Conservation (phyloP, 805 yeast species). For the Yarrowia yakushimensis region DNA sequence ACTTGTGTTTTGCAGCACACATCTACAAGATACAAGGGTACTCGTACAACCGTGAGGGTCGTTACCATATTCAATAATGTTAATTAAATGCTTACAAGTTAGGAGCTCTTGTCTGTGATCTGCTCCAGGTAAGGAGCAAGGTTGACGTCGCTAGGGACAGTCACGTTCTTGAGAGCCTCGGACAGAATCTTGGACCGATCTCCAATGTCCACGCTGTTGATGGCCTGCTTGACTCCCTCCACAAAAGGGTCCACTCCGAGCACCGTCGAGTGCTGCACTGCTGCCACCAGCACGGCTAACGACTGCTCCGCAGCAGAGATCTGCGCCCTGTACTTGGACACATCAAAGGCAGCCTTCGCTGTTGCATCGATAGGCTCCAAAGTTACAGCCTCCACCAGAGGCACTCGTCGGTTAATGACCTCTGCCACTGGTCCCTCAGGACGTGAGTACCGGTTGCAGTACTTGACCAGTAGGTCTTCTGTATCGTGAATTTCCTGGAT, state of each 20-base stretch:
- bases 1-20: no score
- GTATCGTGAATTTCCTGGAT: constrained; percentile 30
- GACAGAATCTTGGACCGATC: constrained; percentile 28
- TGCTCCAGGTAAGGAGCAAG: constrained; percentile 29
- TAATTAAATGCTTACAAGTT: constrained; percentile 7
- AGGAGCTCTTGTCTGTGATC: constrained; percentile 16
- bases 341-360: constrained; percentile 11
- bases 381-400: constrained; percentile 20
- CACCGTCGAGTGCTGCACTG: constrained; percentile 29
- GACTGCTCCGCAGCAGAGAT: constrained; percentile 30
- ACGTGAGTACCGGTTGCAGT: constrained; percentile 28
- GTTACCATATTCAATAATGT: not conserved
- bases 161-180: constrained; percentile 31
- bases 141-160: constrained; percentile 31
- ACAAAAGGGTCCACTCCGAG: constrained; percentile 32
- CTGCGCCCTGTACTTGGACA: constrained; percentile 12
- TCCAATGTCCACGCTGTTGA: constrained; percentile 24
- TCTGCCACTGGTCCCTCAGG: constrained; percentile 14
- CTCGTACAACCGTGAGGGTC: not conserved
- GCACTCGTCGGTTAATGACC: constrained; percentile 11
- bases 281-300: constrained; percentile 30
- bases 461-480: constrained; percentile 30
- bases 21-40: no score
- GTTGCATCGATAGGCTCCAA: not conserved
- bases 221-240: constrained; percentile 28